Base-by-base conservation (phyloP, 2,329 filamentous ascomycete genomes). In the Davidsoniella eucalypti region DNA sequence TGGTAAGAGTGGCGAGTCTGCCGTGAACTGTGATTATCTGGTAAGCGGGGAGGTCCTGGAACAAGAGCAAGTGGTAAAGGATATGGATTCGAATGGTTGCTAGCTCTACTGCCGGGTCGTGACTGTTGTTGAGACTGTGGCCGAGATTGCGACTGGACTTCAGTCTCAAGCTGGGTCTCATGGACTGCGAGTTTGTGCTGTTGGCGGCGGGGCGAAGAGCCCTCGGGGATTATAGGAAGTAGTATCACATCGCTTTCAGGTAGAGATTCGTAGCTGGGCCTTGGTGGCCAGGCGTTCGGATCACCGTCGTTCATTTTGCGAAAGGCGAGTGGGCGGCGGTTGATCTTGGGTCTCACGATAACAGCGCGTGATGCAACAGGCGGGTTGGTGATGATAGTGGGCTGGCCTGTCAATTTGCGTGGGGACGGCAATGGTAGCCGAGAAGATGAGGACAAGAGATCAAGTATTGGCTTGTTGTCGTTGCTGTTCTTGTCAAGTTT, bases 141-240 rank as follows among this genome's bases (percentile, higher is more conserved):
- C 18, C 36, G 40, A 37, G 45, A 12, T 29, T n/a, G n/a, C 12
- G 37, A 29, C 44, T 50, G 38, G 21, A 39, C n/a, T 43, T 29
- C 41, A 55, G 51, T 51, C 6, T 29, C 41, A 55, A 50, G 49
- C 26, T 33, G 26, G 10, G 3, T 33, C 26, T 33, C 26, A 45
- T 39, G 52, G 36, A 38, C 39, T 38, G 44, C 43, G 9, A 38
- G 26, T 3, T 50, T 36, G 12, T 52, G 23, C 26, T 45, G 44
- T 21, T 47, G 43, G n/a, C 47, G 50, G 7, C 52, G 49, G 6
- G 0, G 62, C 12, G 70, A 73, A 12, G 67, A 66, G 2, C 72
- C 71, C 54, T 72, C 67, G 4, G 73, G 73, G 54, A 78, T 69
- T 43, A 59, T 61, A 18, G 74, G 73, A 49, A 79, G 63, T 55